These are phyloP conservation scores for Trichoderma sp. DNA, from an alignment of 2,329 filamentous ascomycete genomes.

Conservation along the genomic window DNA sequence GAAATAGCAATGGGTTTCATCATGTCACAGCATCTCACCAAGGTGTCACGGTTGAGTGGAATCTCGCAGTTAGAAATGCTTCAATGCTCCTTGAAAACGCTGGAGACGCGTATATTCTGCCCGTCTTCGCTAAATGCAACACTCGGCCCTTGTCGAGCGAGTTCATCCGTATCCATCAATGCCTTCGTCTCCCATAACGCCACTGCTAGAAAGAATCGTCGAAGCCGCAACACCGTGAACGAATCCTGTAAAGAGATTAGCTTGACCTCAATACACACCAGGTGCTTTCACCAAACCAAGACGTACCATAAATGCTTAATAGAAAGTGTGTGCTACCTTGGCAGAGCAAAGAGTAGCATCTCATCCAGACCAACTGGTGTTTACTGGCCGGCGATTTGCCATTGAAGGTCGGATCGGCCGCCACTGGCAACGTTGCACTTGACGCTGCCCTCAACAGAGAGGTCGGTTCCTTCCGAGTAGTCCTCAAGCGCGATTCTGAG, in stretches of 20 bases:
- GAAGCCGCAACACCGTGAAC: neutral
- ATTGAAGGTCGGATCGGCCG: conserved; percentile 24
- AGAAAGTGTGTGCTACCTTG: neutral
- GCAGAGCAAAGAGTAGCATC: neutral
- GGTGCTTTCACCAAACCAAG: neutral
- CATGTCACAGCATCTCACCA: neutral
- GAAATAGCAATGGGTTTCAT: neutral
- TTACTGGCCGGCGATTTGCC: conserved; percentile 25
- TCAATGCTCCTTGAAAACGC: neutral
- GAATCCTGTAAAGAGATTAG: neutral
- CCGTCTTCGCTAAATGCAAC: neutral
- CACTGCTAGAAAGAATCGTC: neutral
- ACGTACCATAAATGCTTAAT: neutral
- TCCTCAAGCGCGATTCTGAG: conserved; percentile 24
- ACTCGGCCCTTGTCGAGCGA: neutral
- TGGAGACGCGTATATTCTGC: neutral
- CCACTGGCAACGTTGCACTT: conserved; percentile 24
- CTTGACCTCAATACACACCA: neutral
- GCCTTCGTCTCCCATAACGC: neutral
- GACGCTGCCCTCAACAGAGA: conserved; percentile 26
- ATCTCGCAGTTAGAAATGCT: neutral
- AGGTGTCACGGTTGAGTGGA: neutral
- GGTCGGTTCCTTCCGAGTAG: conserved; percentile 24
- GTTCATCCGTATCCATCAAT: neutral
- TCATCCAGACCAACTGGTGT: neutral